Evolutionary conservation across 1,284 basidiomycete genomes (phyloP).

Genomic region (Trichosporon sp.): DNA sequence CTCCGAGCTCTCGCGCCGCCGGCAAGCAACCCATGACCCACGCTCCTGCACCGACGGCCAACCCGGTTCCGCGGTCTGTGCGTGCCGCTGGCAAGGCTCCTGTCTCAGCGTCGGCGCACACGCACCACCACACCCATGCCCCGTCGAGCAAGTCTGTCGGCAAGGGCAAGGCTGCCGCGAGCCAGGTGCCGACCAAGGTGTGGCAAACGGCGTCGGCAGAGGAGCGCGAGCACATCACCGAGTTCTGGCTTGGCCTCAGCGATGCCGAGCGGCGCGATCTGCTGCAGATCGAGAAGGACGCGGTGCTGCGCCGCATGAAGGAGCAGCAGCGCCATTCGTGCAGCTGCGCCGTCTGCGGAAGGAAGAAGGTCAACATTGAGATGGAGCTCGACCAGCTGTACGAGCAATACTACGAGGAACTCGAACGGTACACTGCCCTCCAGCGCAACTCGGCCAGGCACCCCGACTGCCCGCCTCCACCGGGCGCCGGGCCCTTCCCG

Average conservation of each 20-base stretch:
- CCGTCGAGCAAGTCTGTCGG: conserved; percentile 48
- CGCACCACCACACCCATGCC: conserved; percentile 50
- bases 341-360: conserved; percentile 90
- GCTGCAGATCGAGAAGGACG: conserved; percentile 95
- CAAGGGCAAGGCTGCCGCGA: conserved; percentile 41
- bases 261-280: conserved; percentile 85
- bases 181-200: conserved; percentile 53
- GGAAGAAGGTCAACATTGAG: conserved; percentile 98
- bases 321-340: conserved; percentile 96
- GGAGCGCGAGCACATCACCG: conserved; percentile 93
- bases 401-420: conserved; percentile 98
- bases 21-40: conserved; percentile 72
- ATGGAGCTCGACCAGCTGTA: conserved; percentile 98
- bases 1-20: conserved; percentile 64
- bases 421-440: conserved; percentile 96
- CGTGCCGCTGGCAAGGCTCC: conserved; percentile 52
- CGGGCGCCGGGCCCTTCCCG: conserved; percentile 95
- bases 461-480: conserved; percentile 80
- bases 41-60: conserved; percentile 31
- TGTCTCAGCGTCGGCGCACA: conserved; percentile 57
- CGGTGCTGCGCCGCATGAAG: conserved; percentile 96
- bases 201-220: conserved; percentile 85
- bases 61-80: conserved; percentile 51
- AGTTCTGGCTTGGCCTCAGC: conserved; percentile 88
- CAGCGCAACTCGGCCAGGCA: conserved; percentile 85